Conservation (phyloP, 768 basidiomycete species). For the Piloderma croceum region DNA sequence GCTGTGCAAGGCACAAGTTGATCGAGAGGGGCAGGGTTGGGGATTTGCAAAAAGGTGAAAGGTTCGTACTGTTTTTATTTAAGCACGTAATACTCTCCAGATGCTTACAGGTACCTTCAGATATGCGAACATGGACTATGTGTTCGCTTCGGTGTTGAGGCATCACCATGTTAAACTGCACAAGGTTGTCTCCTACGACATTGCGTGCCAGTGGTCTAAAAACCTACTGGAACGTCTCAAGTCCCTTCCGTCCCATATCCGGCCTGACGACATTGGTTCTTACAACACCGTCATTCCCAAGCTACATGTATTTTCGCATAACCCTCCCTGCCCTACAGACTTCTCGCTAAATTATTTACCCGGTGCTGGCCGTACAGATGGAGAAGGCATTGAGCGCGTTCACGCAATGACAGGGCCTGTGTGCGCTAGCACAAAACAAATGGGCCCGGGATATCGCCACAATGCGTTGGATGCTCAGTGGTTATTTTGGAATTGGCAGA, state of each 20-base stretch:
- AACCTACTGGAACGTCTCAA: slow-evolving; percentile 13
- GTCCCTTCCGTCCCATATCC: slow-evolving; percentile 1
- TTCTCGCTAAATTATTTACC: slow-evolving; percentile 22
- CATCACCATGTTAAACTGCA: background rate
- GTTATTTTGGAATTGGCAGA: slow-evolving; percentile 25
- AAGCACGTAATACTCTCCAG: background rate
- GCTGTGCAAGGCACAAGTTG: slow-evolving; percentile 19
- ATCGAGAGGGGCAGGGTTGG: slow-evolving; percentile 15
- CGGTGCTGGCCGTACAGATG: slow-evolving; percentile 28
- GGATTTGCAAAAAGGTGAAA: slow-evolving; percentile 22
- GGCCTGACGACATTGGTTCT: background rate
- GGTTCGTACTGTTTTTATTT: slow-evolving; percentile 7
- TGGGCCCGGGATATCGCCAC: slow-evolving; percentile 25
- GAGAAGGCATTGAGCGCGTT: slow-evolving; percentile 28
- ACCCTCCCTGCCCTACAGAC: slow-evolving; percentile 13
- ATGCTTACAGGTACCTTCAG: slow-evolving; percentile 16
- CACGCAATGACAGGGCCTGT: slow-evolving; percentile 25
- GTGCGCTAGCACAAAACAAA: slow-evolving; percentile 28
- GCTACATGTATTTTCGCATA: slow-evolving; percentile 26
- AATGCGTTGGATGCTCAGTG: slow-evolving; percentile 23
- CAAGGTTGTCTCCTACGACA: slow-evolving; percentile 18
- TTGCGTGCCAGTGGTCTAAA: slow-evolving; percentile 20
- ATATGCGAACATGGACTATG: slow-evolving; percentile 11
- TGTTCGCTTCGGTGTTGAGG: slow-evolving; percentile 1
- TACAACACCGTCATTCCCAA: slow-evolving; percentile 23